Evolutionary conservation across 305 asterid species (phyloP).

Genomic region (Ilex paraguariensis): DNA sequence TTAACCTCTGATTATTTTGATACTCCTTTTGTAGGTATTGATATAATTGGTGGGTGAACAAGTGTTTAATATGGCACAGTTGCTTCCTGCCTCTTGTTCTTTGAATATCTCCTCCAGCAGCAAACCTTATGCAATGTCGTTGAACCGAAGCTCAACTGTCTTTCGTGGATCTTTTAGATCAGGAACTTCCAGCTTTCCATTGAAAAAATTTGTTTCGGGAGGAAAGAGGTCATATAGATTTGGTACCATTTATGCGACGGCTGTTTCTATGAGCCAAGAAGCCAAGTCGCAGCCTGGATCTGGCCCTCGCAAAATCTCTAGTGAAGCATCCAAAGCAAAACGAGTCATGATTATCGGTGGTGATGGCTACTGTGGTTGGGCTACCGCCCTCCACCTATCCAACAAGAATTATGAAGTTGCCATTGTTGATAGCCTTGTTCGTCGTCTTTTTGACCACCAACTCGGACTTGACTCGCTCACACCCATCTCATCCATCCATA

Average conservation of each 20-base stretch:
- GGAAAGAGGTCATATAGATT: slow-evolving; percentile 20
- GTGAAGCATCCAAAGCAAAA: slow-evolving; percentile 34
- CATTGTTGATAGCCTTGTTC: slow-evolving; percentile 82
- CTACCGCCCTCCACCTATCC: slow-evolving; percentile 85
- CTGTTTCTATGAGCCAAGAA: slow-evolving; percentile 56
- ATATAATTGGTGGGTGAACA: background rate
- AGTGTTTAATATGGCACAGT: slow-evolving; percentile 51
- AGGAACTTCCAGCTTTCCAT: slow-evolving; percentile 21
- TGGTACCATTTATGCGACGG: slow-evolving; percentile 25
- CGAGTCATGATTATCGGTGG: slow-evolving; percentile 94
- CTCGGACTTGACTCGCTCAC: slow-evolving; percentile 90
- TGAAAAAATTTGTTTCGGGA: slow-evolving; percentile 15
- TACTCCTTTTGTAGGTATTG: slow-evolving; percentile 25
- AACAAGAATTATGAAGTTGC: slow-evolving; percentile 79
- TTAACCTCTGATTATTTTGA: slow-evolving; percentile 8
- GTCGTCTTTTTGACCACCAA: slow-evolving; percentile 84
- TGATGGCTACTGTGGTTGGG: slow-evolving; percentile 98
- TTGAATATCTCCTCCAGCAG: slow-evolving; percentile 33
- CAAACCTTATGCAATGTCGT: slow-evolving; percentile 24
- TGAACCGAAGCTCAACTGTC: slow-evolving; percentile 24
- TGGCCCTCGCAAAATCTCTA: slow-evolving; percentile 23
- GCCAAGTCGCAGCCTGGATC: slow-evolving; percentile 35
- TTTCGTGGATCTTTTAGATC: slow-evolving; percentile 27
- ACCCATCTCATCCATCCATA: slow-evolving; percentile 77
- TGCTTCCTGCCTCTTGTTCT: slow-evolving; percentile 52